Evolutionary conservation across 2,329 filamentous ascomycete species (phyloP).

Genomic region (Emmonsia crescens): DNA sequence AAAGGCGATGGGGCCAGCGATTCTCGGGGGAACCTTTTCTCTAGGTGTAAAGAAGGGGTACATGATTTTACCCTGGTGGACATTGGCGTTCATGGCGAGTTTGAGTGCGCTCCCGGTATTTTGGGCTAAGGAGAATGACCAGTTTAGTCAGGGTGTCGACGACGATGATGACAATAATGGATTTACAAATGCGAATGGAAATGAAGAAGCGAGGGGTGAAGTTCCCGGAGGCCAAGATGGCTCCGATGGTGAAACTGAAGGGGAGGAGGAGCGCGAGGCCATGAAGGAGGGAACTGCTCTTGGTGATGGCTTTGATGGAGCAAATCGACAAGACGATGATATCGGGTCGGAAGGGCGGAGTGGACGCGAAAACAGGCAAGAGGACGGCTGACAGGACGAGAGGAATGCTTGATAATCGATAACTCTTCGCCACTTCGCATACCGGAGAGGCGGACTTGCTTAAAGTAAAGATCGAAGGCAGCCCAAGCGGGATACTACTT

Average conservation of each 20-base stretch:
- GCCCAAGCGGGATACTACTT: not conserved
- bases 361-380: not conserved
- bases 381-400: not conserved
- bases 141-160: constrained; percentile 38
- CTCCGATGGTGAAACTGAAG: not conserved
- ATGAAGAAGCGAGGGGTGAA: not conserved
- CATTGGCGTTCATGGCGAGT: constrained; percentile 53
- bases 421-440: constrained; percentile 19
- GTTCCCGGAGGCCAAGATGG: not conserved
- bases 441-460: not conserved
- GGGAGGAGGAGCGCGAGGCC: not conserved
- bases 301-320: not conserved
- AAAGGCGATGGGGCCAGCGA: constrained; percentile 64
- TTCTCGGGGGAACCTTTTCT: constrained; percentile 61
- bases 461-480: not conserved
- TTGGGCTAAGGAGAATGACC: constrained; percentile 63
- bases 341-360: not conserved
- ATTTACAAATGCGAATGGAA: not conserved
- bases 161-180: constrained; percentile 18
- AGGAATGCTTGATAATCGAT: constrained; percentile 12
- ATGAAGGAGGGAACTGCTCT: not conserved
- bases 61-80: constrained; percentile 71
- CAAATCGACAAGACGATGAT: not conserved
- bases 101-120: constrained; percentile 62
- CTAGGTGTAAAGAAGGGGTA: constrained; percentile 66